These are phyloP conservation scores for Clitocybe nebularis DNA, from an alignment of 1,284 basidiomycete species.

Conservation along the genomic window DNA sequence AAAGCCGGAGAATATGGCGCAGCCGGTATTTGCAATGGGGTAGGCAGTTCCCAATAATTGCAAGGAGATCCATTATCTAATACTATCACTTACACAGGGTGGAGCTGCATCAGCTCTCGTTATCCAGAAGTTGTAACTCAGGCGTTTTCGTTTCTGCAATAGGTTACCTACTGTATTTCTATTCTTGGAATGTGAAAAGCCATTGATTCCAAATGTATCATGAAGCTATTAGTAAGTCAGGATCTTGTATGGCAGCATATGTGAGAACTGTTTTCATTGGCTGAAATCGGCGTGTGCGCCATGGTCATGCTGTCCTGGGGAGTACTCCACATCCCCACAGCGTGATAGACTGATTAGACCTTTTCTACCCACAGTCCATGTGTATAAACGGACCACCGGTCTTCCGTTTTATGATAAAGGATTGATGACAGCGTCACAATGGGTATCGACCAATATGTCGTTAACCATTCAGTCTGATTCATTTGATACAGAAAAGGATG, in stretches of 20 bases:
- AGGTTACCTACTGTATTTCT: not conserved
- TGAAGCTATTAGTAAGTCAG: not conserved
- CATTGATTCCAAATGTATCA: constrained; percentile 8
- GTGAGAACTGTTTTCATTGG: not conserved
- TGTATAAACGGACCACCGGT: no score
- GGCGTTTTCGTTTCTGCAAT: constrained; percentile 15
- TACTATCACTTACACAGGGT: constrained; percentile 49
- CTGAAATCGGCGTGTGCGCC: not conserved
- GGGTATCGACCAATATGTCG: not conserved
- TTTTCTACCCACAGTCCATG: not conserved
- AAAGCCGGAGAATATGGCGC: constrained; percentile 96
- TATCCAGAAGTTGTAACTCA: constrained; percentile 75
- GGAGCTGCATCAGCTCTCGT: constrained; percentile 91
- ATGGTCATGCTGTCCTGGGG: no score
- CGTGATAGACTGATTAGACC: not conserved
- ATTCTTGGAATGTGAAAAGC: constrained; percentile 9
- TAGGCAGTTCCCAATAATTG: constrained; percentile 38
- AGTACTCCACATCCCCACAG: not conserved
- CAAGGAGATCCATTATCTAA: constrained; percentile 4
- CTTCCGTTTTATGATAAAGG: no score
- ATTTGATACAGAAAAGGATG: constrained; percentile 4
- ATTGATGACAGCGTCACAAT: no score
- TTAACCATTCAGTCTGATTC: not conserved
- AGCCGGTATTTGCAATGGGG: constrained; percentile 97
- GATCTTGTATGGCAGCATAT: not conserved